These are phyloP conservation scores for Heimioporus sp. DNA, from an alignment of 768 basidiomycete species.

Conservation along the genomic window DNA sequence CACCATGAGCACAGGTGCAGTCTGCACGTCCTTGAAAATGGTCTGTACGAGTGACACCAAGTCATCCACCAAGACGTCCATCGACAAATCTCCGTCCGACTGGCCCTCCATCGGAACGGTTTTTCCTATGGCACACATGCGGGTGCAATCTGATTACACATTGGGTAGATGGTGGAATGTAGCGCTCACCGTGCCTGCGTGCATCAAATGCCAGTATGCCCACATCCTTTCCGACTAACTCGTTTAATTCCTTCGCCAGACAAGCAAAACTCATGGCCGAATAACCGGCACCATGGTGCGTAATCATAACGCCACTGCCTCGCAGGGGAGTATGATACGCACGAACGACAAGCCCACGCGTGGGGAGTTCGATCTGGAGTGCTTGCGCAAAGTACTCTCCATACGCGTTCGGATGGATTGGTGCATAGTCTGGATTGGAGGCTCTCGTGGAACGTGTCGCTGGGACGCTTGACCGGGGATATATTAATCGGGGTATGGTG, in stretches of 20 bases:
- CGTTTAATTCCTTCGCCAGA: constrained; percentile 76
- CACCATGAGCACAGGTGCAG: constrained; percentile 75
- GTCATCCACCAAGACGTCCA: constrained; percentile 71
- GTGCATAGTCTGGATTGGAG: constrained; percentile 65
- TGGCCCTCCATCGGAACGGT: constrained; percentile 20
- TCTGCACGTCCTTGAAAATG: constrained; percentile 62
- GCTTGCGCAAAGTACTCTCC: constrained; percentile 77
- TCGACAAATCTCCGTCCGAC: constrained; percentile 46
- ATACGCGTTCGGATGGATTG: constrained; percentile 61
- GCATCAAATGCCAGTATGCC: constrained; percentile 84
- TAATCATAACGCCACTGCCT: constrained; percentile 70
- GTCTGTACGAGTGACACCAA: constrained; percentile 66
- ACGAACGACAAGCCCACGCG: constrained; percentile 63
- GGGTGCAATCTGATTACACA: neutral
- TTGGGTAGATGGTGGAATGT: too few species aligned
- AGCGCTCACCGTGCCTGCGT: constrained; percentile 75
- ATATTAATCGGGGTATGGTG: constrained; percentile 13
- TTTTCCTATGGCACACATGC: constrained; percentile 16
- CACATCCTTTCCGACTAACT: constrained; percentile 61
- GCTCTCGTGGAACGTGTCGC: constrained; percentile 25
- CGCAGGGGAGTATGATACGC: constrained; percentile 80
- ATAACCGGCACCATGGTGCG: constrained; percentile 95
- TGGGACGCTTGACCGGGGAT: constrained; percentile 26
- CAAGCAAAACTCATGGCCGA: constrained; percentile 88
- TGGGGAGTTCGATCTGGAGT: constrained; percentile 66